Conservation (phyloP, 768 basidiomycete genomes). For the Lactarius deliciosus region DNA sequence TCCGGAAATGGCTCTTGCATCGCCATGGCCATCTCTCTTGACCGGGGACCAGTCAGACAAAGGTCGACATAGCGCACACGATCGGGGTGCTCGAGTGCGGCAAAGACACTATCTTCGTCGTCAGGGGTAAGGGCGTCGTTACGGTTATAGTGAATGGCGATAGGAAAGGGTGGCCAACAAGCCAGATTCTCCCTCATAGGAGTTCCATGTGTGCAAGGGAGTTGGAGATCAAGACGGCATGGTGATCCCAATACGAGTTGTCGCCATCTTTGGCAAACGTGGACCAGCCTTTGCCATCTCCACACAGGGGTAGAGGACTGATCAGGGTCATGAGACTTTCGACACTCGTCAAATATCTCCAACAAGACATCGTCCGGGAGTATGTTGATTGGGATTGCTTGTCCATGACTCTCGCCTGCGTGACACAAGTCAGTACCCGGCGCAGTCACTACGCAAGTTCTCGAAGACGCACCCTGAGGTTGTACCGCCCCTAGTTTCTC, state of each 20-base stretch:
- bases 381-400: background rate
- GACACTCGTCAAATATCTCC: background rate
- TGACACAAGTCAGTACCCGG: background rate
- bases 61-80: background rate
- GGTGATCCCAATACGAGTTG: constrained; percentile 2
- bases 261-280: constrained; percentile 11
- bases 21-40: background rate
- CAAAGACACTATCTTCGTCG: constrained; percentile 4
- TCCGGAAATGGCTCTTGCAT: background rate
- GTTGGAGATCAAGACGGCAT: constrained; percentile 3
- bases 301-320: background rate
- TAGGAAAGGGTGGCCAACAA: constrained; percentile 9
- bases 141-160: background rate
- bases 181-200: background rate
- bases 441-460: background rate
- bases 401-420: background rate
- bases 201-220: constrained; percentile 3
- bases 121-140: background rate
- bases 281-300: background rate
- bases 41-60: background rate
- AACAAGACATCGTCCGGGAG: background rate
- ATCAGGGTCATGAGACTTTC: background rate
- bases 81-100: background rate
- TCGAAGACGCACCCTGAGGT: background rate
- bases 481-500: background rate